These are phyloP conservation scores for Venturia oleaginea DNA, from an alignment of 2,329 filamentous ascomycete species.

Conservation along the genomic window DNA sequence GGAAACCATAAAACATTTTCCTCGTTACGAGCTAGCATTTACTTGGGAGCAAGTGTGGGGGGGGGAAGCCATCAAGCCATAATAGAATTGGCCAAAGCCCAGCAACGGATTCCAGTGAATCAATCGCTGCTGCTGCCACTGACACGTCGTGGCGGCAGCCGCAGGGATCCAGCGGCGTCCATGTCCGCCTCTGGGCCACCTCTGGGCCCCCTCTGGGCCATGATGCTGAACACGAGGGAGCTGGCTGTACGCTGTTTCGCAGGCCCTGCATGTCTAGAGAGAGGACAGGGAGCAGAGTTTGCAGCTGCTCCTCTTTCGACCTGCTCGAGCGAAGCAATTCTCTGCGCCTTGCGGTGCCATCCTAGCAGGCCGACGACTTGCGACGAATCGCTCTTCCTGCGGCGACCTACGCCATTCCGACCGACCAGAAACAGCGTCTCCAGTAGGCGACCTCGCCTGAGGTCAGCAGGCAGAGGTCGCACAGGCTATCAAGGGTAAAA, in stretches of 20 bases:
- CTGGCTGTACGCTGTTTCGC: background rate
- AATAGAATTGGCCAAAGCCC: background rate
- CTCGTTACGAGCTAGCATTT: conserved; percentile 1
- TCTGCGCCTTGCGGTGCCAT: background rate
- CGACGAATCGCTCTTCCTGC: background rate
- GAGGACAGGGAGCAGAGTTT: background rate
- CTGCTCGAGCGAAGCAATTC: background rate
- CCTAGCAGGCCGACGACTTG: background rate
- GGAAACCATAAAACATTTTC: conserved; percentile 10
- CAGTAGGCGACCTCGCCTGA: background rate
- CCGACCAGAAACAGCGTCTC: background rate
- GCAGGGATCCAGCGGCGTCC: background rate
- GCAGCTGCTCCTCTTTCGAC: background rate
- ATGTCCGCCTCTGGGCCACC: background rate
- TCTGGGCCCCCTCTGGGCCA: background rate
- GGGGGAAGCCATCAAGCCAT: background rate
- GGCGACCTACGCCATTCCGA: background rate
- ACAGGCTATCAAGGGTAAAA: background rate
- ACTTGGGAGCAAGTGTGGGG: background rate
- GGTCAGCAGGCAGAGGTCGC: conserved; percentile 2
- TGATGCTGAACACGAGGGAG: background rate
- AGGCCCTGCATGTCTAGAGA: background rate
- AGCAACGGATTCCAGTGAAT: background rate
- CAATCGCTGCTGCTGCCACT: background rate
- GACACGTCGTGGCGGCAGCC: background rate